Conservation (phyloP, 2,329 filamentous ascomycete genomes). For the Cladosporium velox region DNA sequence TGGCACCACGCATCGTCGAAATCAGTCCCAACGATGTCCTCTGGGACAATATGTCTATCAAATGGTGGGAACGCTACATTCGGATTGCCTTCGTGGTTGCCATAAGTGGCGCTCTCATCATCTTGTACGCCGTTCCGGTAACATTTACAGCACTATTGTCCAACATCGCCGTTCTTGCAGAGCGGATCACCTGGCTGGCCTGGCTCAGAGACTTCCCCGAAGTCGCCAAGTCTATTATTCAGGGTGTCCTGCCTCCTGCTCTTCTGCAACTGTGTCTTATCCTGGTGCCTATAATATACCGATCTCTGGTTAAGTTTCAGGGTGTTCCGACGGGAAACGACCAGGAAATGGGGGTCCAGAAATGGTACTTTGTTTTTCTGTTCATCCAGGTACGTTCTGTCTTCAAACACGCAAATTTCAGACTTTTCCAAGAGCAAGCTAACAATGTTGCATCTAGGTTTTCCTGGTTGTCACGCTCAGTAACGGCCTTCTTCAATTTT, state of each 20-base stretch:
- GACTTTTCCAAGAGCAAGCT: neutral
- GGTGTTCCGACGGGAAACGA: conserved; percentile 82
- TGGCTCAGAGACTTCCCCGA: conserved; percentile 67
- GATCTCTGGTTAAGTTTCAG: conserved; percentile 69
- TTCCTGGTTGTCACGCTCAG: conserved; percentile 91
- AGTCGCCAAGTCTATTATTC: conserved; percentile 66
- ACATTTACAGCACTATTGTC: conserved; percentile 82
- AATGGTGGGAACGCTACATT: conserved; percentile 88
- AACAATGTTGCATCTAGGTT: conserved; percentile 45
- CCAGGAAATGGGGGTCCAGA: conserved; percentile 79
- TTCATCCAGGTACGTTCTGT: conserved; percentile 69
- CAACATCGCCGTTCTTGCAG: conserved; percentile 71
- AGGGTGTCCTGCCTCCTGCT: conserved; percentile 82
- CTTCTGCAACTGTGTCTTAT: conserved; percentile 75
- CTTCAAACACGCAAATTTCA: too few relatives aligned
- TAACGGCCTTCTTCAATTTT: conserved; percentile 67
- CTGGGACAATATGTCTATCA: conserved; percentile 96
- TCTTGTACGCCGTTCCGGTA: conserved; percentile 89
- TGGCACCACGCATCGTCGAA: conserved; percentile 90
- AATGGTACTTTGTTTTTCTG: conserved; percentile 89
- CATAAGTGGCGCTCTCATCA: conserved; percentile 71
- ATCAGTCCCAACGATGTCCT: conserved; percentile 89
- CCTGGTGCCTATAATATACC: conserved; percentile 78
- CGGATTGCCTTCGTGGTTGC: conserved; percentile 66
- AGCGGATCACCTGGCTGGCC: conserved; percentile 65